Conservation (phyloP, 2,329 filamentous ascomycete genomes). For the Cryphonectria carpinicola region DNA sequence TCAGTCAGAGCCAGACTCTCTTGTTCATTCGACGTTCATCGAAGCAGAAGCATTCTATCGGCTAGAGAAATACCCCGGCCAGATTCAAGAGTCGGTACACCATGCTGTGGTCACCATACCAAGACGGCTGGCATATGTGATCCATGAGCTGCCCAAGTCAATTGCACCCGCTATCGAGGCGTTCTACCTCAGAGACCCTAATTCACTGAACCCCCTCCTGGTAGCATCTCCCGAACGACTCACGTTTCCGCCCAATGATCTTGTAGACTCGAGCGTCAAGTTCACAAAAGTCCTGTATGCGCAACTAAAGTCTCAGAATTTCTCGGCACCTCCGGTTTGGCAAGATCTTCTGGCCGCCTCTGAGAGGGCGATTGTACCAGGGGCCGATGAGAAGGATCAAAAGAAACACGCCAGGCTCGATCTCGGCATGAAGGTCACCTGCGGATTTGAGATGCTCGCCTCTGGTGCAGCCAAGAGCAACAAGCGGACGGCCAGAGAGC, state of each 20-base stretch:
- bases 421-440: constrained; percentile 85
- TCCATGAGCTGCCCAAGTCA: constrained; percentile 74
- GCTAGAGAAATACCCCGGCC: constrained; percentile 78
- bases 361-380: constrained; percentile 24
- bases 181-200: constrained; percentile 88
- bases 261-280: constrained; percentile 76
- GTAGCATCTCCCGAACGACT: constrained; percentile 53
- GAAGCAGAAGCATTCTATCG: constrained; percentile 92
- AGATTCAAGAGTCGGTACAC: constrained; percentile 77
- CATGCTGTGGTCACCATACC: constrained; percentile 75
- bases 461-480: constrained; percentile 69
- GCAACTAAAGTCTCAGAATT: constrained; percentile 85
- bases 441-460: constrained; percentile 88
- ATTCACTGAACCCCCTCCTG: constrained; percentile 71
- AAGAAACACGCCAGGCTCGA: constrained; percentile 54
- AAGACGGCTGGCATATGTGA: constrained; percentile 76
- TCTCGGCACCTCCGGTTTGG: constrained; percentile 65
- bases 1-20: constrained; percentile 53
- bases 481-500: constrained; percentile 71
- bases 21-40: constrained; percentile 74
- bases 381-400: constrained; percentile 32
- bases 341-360: constrained; percentile 40
- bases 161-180: constrained; percentile 85
- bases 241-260: constrained; percentile 74
- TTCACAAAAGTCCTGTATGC: constrained; percentile 92